A percentile compares a stretch with the other conserved stretches of the same genome.
Conservation (phyloP, 2,329 filamentous ascomycete species). For the Fusarium drepaniforme region DNA sequence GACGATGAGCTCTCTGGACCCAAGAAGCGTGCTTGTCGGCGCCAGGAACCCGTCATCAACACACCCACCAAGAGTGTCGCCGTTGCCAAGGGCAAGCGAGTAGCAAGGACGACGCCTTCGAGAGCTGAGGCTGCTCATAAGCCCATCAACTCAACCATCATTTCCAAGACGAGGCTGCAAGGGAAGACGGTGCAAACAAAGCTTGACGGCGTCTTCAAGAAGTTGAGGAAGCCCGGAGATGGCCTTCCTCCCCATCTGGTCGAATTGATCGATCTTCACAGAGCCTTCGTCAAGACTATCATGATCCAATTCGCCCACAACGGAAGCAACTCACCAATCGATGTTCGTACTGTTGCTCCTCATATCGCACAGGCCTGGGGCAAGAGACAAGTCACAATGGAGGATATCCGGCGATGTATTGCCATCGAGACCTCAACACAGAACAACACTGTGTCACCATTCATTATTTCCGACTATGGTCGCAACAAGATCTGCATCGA, state of each 20-base stretch:
- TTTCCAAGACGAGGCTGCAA: conserved; percentile 47
- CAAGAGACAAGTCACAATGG: conserved; percentile 73
- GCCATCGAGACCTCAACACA: conserved; percentile 66
- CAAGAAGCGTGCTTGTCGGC: conserved; percentile 46
- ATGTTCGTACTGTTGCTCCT: conserved; percentile 71
- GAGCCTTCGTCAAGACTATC: conserved; percentile 75
- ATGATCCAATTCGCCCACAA: conserved; percentile 78
- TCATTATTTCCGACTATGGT: conserved; percentile 65
- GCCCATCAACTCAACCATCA: conserved; percentile 47
- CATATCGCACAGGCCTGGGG: conserved; percentile 78
- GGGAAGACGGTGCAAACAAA: conserved; percentile 48
- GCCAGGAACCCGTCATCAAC: conserved; percentile 37
- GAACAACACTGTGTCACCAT: conserved; percentile 48
- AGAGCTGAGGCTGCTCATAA: conserved; percentile 47
- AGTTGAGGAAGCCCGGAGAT: conserved; percentile 40
- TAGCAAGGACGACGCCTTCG: conserved; percentile 46
- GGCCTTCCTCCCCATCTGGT: conserved; percentile 64
- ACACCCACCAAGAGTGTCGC: conserved; percentile 11
- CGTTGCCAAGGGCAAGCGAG: conserved; percentile 47
- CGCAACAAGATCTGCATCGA: conserved; percentile 70
- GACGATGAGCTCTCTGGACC: conserved; percentile 43
- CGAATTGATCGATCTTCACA: conserved; percentile 74
- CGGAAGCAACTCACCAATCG: conserved; percentile 71
- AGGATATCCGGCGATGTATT: conserved; percentile 75
- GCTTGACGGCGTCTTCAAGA: conserved; percentile 57